Evolutionary conservation across 495 filamentous ascomycete species (phyloP).

Genomic region (Astrothelium macrocarpum): DNA sequence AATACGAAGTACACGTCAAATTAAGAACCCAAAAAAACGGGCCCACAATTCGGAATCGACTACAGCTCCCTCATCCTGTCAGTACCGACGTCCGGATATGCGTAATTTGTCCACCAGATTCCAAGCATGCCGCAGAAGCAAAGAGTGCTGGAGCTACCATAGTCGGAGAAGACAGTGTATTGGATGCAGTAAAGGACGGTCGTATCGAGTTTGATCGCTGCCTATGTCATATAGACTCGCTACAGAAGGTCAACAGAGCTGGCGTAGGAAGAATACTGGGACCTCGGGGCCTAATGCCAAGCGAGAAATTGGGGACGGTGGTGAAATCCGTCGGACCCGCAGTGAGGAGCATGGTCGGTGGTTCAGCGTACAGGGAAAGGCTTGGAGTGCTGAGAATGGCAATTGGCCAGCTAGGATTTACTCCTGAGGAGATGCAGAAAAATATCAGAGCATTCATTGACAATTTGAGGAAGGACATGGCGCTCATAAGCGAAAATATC

Average conservation of each 20-base stretch:
- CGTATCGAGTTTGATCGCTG: constrained; percentile 79
- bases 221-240: constrained; percentile 72
- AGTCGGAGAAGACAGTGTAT: constrained; percentile 77
- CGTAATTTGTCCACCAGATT: constrained; percentile 76
- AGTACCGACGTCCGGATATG: constrained; percentile 75
- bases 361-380: constrained; percentile 76
- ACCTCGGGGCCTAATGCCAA: constrained; percentile 87
- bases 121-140: constrained; percentile 58
- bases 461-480: constrained; percentile 68
- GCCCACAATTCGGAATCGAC: constrained; percentile 71
- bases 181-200: constrained; percentile 65
- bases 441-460: constrained; percentile 75
- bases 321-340: constrained; percentile 62
- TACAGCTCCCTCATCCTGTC: constrained; percentile 82
- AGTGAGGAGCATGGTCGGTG: constrained; percentile 71
- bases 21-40: constrained; percentile 72
- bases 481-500: constrained; percentile 54
- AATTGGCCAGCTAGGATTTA: constrained; percentile 83
- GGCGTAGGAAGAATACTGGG: constrained; percentile 72
- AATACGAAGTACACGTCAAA: constrained; percentile 82
- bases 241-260: constrained; percentile 64
- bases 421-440: constrained; percentile 71
- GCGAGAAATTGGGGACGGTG: constrained; percentile 73
- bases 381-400: constrained; percentile 77
- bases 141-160: constrained; percentile 63